These are phyloP conservation scores for Uronychia binucleata DNA, from an alignment of 73 alveolate genomes.

Conservation along the genomic window DNA sequence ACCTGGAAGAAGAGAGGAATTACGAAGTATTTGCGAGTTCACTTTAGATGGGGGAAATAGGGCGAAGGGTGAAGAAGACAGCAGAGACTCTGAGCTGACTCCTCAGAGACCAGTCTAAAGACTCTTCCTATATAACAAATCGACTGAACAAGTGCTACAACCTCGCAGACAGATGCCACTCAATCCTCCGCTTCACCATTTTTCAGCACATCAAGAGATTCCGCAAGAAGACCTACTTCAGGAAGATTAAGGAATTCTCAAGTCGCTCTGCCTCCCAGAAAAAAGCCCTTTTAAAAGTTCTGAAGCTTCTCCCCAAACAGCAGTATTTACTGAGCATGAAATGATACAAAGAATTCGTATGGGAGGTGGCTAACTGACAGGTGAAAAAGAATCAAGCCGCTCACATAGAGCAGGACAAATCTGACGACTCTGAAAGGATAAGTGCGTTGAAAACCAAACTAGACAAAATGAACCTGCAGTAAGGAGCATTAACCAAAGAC, in stretches of 20 bases:
- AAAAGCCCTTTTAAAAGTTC: background rate
- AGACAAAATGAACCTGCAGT: background rate
- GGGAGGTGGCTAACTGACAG: background rate
- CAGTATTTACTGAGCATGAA: background rate
- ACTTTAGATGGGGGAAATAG: slow-evolving; percentile 15
- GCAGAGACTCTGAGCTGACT: slow-evolving; percentile 19
- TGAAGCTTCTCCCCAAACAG: background rate
- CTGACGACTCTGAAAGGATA: background rate
- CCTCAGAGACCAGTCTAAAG: slow-evolving; percentile 1
- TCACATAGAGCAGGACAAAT: background rate
- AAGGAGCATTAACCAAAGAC: slow-evolving; percentile 10
- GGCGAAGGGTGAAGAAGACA: background rate
- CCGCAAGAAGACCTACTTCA: background rate
- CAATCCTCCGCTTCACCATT: background rate
- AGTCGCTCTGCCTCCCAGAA: background rate
- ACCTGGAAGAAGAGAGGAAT: slow-evolving; percentile 18
- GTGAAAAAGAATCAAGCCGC: background rate
- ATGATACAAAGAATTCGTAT: background rate
- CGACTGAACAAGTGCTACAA: background rate
- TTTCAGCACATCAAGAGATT: background rate
- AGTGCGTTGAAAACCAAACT: slow-evolving; percentile 1
- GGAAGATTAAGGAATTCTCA: background rate
- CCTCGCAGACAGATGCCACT: slow-evolving; percentile 5
- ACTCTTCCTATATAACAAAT: slow-evolving; percentile 1
- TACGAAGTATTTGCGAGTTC: background rate